Conservation (phyloP, 2,329 filamentous ascomycete species). For the Colletotrichum sp. region DNA sequence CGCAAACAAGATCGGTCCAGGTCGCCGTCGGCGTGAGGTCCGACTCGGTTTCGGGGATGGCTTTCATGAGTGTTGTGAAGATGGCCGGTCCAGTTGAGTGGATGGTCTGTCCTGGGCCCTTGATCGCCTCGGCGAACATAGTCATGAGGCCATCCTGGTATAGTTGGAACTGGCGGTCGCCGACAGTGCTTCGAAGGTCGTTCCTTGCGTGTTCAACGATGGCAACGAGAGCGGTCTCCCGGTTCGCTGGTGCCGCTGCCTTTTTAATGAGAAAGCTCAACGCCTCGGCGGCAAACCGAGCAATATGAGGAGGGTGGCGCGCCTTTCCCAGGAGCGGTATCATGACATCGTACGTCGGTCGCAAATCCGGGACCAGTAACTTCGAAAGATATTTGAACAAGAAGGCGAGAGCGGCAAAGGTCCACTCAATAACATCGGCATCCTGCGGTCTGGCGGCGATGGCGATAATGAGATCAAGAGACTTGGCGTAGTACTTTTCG, state of each 20-base stretch:
- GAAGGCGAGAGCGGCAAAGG: conserved; percentile 91
- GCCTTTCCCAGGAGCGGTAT: conserved; percentile 83
- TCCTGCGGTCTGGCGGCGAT: conserved; percentile 80
- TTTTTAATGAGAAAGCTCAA: conserved; percentile 94
- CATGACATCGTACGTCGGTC: conserved; percentile 84
- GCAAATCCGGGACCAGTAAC: conserved; percentile 82
- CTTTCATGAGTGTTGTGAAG: conserved; percentile 55
- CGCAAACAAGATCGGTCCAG: conserved; percentile 73
- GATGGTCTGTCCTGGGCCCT: conserved; percentile 63
- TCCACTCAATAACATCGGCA: conserved; percentile 95
- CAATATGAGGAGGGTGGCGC: conserved; percentile 83
- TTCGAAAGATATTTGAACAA: conserved; percentile 96
- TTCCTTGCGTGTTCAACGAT: conserved; percentile 76
- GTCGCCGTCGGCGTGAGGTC: conserved; percentile 48
- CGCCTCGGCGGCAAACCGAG: conserved; percentile 91
- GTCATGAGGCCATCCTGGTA: conserved; percentile 92
- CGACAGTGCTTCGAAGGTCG: conserved; percentile 64
- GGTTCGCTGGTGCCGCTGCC: conserved; percentile 77
- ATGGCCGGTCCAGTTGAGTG: conserved; percentile 65
- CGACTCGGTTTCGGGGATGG: conserved; percentile 56
- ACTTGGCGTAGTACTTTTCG: conserved; percentile 82
- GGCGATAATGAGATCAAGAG: conserved; percentile 76
- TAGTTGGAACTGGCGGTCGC: conserved; percentile 64
- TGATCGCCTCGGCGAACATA: conserved; percentile 84
- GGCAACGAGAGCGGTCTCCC: conserved; percentile 72